Percentiles rank a stretch among this genome's conserved stretches.
These are phyloP conservation scores for Leccinum subspadiceum DNA, from an alignment of 1,284 basidiomycete species.

Conservation along the genomic window DNA sequence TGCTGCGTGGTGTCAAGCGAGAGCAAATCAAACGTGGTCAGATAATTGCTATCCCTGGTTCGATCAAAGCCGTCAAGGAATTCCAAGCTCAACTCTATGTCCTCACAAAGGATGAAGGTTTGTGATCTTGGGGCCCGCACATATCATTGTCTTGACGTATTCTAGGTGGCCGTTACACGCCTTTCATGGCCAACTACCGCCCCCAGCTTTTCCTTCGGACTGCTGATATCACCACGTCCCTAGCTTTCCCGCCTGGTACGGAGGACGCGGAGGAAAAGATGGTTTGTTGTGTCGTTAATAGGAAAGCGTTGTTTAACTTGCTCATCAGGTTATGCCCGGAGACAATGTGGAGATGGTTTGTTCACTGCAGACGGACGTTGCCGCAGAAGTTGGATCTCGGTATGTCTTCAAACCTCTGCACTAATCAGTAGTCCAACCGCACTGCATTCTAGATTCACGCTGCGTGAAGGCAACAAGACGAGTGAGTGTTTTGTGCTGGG, in stretches of 20 bases:
- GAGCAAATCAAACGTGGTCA: slow-evolving; percentile 95
- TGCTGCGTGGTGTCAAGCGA: slow-evolving; percentile 96
- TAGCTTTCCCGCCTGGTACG: slow-evolving; percentile 87
- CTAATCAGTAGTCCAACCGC: slow-evolving; percentile 1
- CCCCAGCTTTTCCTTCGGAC: slow-evolving; percentile 98
- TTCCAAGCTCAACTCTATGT: slow-evolving; percentile 94
- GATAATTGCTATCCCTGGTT: slow-evolving; percentile 86
- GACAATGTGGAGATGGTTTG: slow-evolving; percentile 97
- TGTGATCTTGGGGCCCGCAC: background rate
- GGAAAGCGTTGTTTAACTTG: slow-evolving; percentile 1
- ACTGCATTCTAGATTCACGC: slow-evolving; percentile 69
- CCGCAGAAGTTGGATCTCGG: slow-evolving; percentile 89
- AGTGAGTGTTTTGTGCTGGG: slow-evolving; percentile 48
- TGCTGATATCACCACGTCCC: slow-evolving; percentile 85
- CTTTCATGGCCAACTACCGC: slow-evolving; percentile 95
- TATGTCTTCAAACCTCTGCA: slow-evolving; percentile 33
- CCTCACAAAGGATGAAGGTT: slow-evolving; percentile 89
- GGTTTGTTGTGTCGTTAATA: slow-evolving; percentile 38
- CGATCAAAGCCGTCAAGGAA: slow-evolving; percentile 94
- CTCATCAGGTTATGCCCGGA: slow-evolving; percentile 90
- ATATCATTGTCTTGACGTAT: slow-evolving; percentile 1
- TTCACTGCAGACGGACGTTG: slow-evolving; percentile 84
- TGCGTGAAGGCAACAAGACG: slow-evolving; percentile 96
- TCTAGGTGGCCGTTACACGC: slow-evolving; percentile 87
- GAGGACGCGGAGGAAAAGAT: slow-evolving; percentile 79